These are phyloP conservation scores for Yarrowia yakushimensis DNA, from an alignment of 805 yeast genomes.

Conservation along the genomic window DNA sequence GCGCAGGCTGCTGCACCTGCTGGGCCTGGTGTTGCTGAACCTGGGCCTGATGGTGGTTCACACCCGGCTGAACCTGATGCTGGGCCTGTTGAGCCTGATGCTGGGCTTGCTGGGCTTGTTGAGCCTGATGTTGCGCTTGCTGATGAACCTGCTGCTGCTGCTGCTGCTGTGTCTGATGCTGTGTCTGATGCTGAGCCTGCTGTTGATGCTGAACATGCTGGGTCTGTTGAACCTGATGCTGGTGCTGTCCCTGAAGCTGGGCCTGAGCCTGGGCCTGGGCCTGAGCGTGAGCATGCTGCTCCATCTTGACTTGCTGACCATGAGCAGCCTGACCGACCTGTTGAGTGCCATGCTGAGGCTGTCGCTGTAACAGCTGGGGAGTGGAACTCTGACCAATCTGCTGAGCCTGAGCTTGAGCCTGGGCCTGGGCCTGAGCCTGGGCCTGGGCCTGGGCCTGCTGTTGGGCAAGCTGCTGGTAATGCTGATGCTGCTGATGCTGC, in stretches of 20 bases:
- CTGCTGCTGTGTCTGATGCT: not conserved
- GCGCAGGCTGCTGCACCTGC: not conserved
- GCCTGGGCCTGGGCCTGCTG: not conserved
- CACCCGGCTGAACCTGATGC: not conserved
- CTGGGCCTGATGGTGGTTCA: not conserved
- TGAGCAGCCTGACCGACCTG: not conserved
- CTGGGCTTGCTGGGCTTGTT: not conserved
- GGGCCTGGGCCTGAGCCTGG: not conserved
- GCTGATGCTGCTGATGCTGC: not conserved
- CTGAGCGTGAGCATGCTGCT: not conserved
- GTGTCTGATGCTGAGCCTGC: not conserved
- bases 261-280: not conserved
- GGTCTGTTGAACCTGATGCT: not conserved
- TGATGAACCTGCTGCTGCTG: not conserved
- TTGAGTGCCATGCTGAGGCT: not conserved
- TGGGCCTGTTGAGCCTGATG: not conserved
- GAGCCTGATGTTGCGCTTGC: not conserved
- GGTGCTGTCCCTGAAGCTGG: not conserved
- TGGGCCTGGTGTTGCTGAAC: not conserved
- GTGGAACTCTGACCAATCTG: not conserved
- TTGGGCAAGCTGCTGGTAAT: not conserved
- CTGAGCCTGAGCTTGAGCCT: not conserved
- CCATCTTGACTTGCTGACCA: not conserved
- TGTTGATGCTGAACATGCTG: not conserved
- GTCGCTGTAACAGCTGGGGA: not conserved